Evolutionary conservation across 768 basidiomycete species (phyloP), one percentile per base, ranked within the genome.

Genomic region (Rhodotorula toruloides): DNA sequence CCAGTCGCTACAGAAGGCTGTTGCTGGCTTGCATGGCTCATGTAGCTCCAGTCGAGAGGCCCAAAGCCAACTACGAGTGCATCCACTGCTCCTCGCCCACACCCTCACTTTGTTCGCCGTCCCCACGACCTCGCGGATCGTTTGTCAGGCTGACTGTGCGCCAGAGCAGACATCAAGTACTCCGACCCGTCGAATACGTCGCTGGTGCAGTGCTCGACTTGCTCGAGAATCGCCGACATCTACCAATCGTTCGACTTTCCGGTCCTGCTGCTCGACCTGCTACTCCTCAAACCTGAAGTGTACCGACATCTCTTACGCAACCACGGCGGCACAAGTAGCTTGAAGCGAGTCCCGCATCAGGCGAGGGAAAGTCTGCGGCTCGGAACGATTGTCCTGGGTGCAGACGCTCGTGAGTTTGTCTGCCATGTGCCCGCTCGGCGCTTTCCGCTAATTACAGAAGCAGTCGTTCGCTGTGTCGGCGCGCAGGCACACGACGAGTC

Each of bases 161-260:
- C 6, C 40, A 0, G 31, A 13, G 2, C 56, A 70, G 68, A 62
- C 34, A 50, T 61, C 32, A 61, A 31, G n/a, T 70, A 65, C 40
- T 27, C 39, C 5, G 59, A 65, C 22, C 59, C 60, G 40, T 36
- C 39, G 14, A 70, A 70, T 56, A 70, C 68, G 10, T 66, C 68
- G 1, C 61, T 70, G 16, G 32, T 61, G 3, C 40, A 52, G 34
- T 70, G 68, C 25, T 12, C 55, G 5, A 3, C 3, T 1, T 61
- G 59, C 34, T 39, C 36, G 22, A 4, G 40, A 1, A 36, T 42
- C 27, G 55, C 57, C 7, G 65, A 70, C 49, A 37, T 43, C 2
- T 65, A 58, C 43, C 47, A 50, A n/a, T 47, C 59, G 21, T 37
- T 44, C 47, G 42, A 57, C 2, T 34, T 47, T 31, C 21, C 47